A percentile compares a stretch with the other conserved stretches of the same genome.
Conservation (phyloP, 495 filamentous ascomycete species). For the Tuber magnatum region DNA sequence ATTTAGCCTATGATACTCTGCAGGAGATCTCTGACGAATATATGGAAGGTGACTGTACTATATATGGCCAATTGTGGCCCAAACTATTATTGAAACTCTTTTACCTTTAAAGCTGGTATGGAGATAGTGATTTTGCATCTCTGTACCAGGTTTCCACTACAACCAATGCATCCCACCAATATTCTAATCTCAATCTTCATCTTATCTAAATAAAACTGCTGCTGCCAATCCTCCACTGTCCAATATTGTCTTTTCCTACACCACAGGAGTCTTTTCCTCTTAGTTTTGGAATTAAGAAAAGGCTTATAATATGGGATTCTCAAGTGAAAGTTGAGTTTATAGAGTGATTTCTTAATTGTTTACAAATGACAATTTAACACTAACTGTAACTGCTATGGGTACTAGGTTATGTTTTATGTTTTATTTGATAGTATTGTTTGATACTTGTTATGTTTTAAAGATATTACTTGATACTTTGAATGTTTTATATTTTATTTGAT, state of each 20-base stretch:
- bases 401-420: too few relatives aligned
- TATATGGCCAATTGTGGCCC: not conserved
- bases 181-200: constrained; percentile 2
- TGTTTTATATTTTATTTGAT: too few relatives aligned
- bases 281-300: too few relatives aligned
- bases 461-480: too few relatives aligned
- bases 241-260: not conserved
- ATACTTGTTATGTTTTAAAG: too few relatives aligned
- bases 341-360: too few relatives aligned
- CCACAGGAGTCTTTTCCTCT: not conserved
- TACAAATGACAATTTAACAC: too few relatives aligned
- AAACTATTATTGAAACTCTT: not conserved
- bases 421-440: too few relatives aligned
- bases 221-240: constrained; percentile 1
- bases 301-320: too few relatives aligned
- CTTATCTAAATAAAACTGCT: constrained; percentile 5
- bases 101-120: constrained; percentile 2
- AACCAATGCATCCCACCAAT: not conserved
- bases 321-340: too few relatives aligned
- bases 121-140: constrained; percentile 7
- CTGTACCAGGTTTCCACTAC: not conserved
- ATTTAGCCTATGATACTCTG: not conserved
- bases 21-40: not conserved
- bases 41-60: not conserved
- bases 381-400: too few relatives aligned